Evolutionary conservation across 352 stramenopile genomes (phyloP).

Genomic region (Blastocystis sp.): DNA sequence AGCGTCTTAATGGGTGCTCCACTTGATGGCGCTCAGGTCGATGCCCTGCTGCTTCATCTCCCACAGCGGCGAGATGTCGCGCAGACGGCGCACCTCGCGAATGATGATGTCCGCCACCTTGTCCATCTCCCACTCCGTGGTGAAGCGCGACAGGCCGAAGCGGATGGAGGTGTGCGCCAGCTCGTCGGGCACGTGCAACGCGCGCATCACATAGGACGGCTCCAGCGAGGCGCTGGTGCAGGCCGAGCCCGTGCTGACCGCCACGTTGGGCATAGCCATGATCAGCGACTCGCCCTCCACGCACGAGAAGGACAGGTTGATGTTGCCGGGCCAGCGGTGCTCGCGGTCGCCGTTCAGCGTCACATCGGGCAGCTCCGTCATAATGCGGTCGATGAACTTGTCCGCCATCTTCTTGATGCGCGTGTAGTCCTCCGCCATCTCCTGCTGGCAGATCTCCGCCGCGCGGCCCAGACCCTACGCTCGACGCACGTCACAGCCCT

Average conservation of each 20-base stretch:
- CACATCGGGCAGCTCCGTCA: constrained; percentile 85
- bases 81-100: constrained; percentile 88
- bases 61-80: constrained; percentile 97
- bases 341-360: constrained; percentile 91
- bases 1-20: constrained; percentile 87
- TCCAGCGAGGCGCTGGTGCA: constrained; percentile 93
- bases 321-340: constrained; percentile 88
- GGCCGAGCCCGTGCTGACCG: constrained; percentile 90
- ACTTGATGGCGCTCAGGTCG: constrained; percentile 98
- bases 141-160: constrained; percentile 95
- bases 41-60: constrained; percentile 99
- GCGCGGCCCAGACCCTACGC: constrained; percentile 82
- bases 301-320: constrained; percentile 99
- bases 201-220: constrained; percentile 95
- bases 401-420: constrained; percentile 80
- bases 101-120: constrained; percentile 89
- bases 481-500: constrained; percentile 71
- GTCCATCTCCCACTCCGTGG: constrained; percentile 93
- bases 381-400: constrained; percentile 86
- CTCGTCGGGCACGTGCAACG: constrained; percentile 96
- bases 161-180: constrained; percentile 96
- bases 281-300: constrained; percentile 97
- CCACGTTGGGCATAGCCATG: constrained; percentile 95
- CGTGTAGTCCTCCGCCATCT: constrained; percentile 91
- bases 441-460: constrained; percentile 84